Evolutionary conservation across 2,329 filamentous ascomycete species (phyloP), one percentile per base, ranked within the genome.

Genomic region (Scedosporium minutisporum): DNA sequence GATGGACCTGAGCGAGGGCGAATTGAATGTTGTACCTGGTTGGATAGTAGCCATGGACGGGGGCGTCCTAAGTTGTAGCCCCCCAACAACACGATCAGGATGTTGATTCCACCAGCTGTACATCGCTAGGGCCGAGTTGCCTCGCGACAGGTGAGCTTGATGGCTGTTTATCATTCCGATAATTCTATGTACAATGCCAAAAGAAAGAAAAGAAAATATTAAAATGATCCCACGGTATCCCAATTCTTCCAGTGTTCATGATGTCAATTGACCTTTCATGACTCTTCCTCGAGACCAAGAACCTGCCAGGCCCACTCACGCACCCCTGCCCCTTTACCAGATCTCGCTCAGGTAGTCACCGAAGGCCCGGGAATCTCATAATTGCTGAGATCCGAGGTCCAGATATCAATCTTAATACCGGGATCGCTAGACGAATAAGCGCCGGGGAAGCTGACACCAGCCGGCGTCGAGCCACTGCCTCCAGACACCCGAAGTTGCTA

Each of bases 351-450:
- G 70, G 74, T 64, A 57, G 75, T 71, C 16, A 79, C 77, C 0
- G 70, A 65, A 2, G 77, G 77, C 1, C 78, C 78, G 1, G 78
- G 78, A 4, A 76, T 75, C 6, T 72, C 66, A 60, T 80, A 80
- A 1, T 66, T 71, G 25, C 66, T 66, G 60, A 79, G 65, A 57
- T 74, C 70, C 10, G 71, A 67, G 69, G 80, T 76, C 68, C 76
- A 76, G 63, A 73, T 73, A 65, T 72, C 70, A 65, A 74, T 63
- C 60, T 67, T 64, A 29, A 68, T 67, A 27, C 66, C 67, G 21
- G 69, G 68, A 48, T 71, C 66, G 10, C 51, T 62, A 6, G 67
- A 64, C 9, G 65, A 65, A 65, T 70, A 70, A 7, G 67, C 68
- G 23, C 68, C 68, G 21, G 68, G 68, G 64, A 69, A 68, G 53